A percentile compares a stretch with the other conserved stretches of the same genome.
phyloP scores from a whole-genome alignment of 768 basidiomycete species.

The Macrocybe gigantea region DNA sequence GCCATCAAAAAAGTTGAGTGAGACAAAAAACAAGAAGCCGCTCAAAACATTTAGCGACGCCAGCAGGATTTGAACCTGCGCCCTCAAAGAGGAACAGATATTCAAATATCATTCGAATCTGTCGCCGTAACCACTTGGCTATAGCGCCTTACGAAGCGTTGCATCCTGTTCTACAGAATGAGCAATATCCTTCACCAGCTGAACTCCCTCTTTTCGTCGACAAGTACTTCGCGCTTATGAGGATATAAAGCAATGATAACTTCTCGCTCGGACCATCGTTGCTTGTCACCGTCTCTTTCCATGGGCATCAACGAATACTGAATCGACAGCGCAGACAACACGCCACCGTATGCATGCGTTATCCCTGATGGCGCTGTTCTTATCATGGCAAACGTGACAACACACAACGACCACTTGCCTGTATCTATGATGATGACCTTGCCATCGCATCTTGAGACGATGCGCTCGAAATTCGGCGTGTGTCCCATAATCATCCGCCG shows the following conservation, averaged over 20 bases:
- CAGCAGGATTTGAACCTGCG: conserved; percentile 6
- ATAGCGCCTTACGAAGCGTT: conserved; percentile 27
- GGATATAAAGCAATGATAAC: neutral
- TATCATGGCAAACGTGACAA: neutral
- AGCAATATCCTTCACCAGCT: neutral
- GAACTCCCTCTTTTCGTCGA: neutral
- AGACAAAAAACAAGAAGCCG: neutral
- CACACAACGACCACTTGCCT: neutral
- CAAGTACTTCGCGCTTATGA: neutral
- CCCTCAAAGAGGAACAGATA: conserved; percentile 7
- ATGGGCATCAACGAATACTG: neutral
- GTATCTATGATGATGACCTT: neutral
- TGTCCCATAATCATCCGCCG: neutral
- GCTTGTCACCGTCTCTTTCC: neutral
- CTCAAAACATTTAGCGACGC: neutral
- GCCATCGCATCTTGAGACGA: neutral
- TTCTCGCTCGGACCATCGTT: neutral
- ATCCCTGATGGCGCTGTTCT: neutral
- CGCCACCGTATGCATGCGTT: neutral
- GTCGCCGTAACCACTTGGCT: conserved; percentile 78
- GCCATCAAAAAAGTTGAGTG: neutral
- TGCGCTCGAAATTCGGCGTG: neutral
- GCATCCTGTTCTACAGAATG: neutral
- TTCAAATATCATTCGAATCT: conserved; percentile 43
- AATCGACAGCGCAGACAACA: neutral